Conservation (phyloP, 1,284 basidiomycete species). For the Boletus smithii region DNA sequence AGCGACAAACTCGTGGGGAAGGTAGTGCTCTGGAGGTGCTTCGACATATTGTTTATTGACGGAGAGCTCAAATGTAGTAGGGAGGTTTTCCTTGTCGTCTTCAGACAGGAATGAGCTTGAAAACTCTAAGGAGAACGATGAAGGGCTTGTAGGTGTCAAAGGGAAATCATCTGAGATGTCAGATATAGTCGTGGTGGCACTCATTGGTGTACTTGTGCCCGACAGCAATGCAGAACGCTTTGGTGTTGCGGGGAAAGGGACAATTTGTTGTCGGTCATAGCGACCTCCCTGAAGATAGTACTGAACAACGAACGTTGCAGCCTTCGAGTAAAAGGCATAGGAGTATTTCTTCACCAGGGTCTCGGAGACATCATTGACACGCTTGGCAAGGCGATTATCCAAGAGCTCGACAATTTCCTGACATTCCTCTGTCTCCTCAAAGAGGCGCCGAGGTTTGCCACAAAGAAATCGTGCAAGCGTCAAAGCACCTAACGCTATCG, state of each 20-base stretch:
- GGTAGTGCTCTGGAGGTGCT: slow-evolving; percentile 65
- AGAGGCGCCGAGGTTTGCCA: slow-evolving; percentile 69
- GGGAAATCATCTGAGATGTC: slow-evolving; percentile 80
- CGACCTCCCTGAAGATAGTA: slow-evolving; percentile 83
- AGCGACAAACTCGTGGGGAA: slow-evolving; percentile 73
- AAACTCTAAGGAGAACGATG: slow-evolving; percentile 52
- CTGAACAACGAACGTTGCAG: slow-evolving; percentile 88
- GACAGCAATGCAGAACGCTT: slow-evolving; percentile 51
- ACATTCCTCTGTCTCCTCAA: slow-evolving; percentile 77
- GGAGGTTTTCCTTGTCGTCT: slow-evolving; percentile 76
- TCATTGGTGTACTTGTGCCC: slow-evolving; percentile 65
- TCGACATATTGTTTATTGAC: slow-evolving; percentile 68
- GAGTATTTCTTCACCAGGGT: slow-evolving; percentile 98
- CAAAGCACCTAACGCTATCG: slow-evolving; percentile 85
- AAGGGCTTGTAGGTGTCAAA: slow-evolving; percentile 70
- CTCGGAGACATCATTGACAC: slow-evolving; percentile 87
- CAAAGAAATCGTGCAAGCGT: slow-evolving; percentile 87
- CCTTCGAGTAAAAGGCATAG: slow-evolving; percentile 90
- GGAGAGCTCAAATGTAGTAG: slow-evolving; percentile 63
- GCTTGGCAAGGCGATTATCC: slow-evolving; percentile 81
- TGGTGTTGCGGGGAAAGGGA: slow-evolving; percentile 67
- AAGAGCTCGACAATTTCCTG: slow-evolving; percentile 79
- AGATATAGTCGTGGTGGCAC: slow-evolving; percentile 65
- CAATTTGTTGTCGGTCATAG: slow-evolving; percentile 51
- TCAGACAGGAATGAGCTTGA: slow-evolving; percentile 52